Conservation (phyloP, 805 yeast genomes). For the Candida tammaniensis region DNA sequence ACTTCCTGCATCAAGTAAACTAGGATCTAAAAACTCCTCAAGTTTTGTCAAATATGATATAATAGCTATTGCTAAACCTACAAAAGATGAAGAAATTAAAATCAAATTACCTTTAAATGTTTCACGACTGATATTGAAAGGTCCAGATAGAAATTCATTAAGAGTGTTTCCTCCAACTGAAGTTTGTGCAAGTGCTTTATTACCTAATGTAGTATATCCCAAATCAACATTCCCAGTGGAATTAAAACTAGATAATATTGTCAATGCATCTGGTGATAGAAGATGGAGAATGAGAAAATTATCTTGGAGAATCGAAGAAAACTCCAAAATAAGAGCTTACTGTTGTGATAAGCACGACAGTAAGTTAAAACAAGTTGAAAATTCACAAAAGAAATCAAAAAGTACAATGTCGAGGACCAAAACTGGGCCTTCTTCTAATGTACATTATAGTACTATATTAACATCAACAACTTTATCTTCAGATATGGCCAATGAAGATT, state of each 20-base stretch:
- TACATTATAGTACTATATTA: constrained; percentile 29
- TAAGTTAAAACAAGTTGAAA: constrained; percentile 48
- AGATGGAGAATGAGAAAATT: constrained; percentile 93
- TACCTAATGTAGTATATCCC: constrained; percentile 89
- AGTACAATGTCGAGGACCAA: constrained; percentile 1
- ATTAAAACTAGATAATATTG: constrained; percentile 72
- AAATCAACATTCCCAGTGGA: constrained; percentile 83
- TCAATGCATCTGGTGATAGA: constrained; percentile 45
- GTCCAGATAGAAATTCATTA: constrained; percentile 81
- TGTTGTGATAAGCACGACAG: constrained; percentile 57
- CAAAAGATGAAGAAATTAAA: constrained; percentile 21
- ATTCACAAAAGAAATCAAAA: constrained; percentile 22
- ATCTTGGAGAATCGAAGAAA: constrained; percentile 87
- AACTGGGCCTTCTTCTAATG: constrained; percentile 11
- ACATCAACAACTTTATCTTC: constrained; percentile 19
- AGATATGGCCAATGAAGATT: constrained; percentile 7
- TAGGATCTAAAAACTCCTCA: constrained; percentile 50
- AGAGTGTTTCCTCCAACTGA: constrained; percentile 96
- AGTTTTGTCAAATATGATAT: constrained; percentile 70
- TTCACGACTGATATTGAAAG: constrained; percentile 72
- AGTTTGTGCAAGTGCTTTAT: constrained; percentile 78
- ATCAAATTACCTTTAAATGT: constrained; percentile 66
- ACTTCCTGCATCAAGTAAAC: constrained; percentile 73
- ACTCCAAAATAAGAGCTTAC: constrained; percentile 55
- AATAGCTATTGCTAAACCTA: constrained; percentile 52